Percentiles rank a stretch among this genome's conserved stretches.
Conservation (phyloP, 306 rosid genomes). For the Acacia melanoxylon region DNA sequence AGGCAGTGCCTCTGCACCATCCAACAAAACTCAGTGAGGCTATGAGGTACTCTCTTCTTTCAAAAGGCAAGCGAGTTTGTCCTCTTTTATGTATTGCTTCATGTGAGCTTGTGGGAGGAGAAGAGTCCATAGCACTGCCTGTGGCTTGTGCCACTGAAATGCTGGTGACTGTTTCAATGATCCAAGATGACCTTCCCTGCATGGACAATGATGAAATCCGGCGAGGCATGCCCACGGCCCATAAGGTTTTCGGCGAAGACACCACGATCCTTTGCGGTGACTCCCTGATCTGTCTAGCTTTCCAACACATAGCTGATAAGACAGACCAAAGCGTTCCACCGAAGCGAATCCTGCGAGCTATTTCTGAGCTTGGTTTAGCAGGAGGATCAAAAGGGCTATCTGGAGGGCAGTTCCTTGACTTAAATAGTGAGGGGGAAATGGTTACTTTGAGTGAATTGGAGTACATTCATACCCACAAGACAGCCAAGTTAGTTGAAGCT, state of each 20-base stretch:
- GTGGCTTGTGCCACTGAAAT: slow-evolving; percentile 45
- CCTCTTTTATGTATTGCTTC: slow-evolving; percentile 40
- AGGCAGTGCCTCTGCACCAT: slow-evolving; percentile 38
- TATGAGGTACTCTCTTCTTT: slow-evolving; percentile 37
- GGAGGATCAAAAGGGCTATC: slow-evolving; percentile 39
- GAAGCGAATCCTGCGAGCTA: slow-evolving; percentile 25
- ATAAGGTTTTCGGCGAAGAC: slow-evolving; percentile 40
- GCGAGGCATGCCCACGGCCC: slow-evolving; percentile 31
- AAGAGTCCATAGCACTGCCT: slow-evolving; percentile 29
- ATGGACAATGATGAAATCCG: slow-evolving; percentile 41
- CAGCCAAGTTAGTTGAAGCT: slow-evolving; percentile 37
- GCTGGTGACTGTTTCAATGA: slow-evolving; percentile 35
- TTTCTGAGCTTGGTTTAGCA: slow-evolving; percentile 38
- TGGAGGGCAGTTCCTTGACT: slow-evolving; percentile 44
- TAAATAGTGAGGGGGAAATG: slow-evolving; percentile 21
- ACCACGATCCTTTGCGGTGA: slow-evolving; percentile 32
- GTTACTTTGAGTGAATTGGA: slow-evolving; percentile 32
- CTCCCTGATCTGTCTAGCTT: slow-evolving; percentile 40
- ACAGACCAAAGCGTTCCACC: slow-evolving; percentile 9
- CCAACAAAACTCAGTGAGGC: slow-evolving; percentile 38
- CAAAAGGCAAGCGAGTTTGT: slow-evolving; percentile 32
- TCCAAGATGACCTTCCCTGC: slow-evolving; percentile 49
- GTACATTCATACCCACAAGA: slow-evolving; percentile 41
- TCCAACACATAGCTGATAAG: slow-evolving; percentile 30
- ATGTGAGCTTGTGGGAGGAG: slow-evolving; percentile 45